Base-by-base conservation (phyloP, 441 rosid species). In the Sinapis alba region DNA sequence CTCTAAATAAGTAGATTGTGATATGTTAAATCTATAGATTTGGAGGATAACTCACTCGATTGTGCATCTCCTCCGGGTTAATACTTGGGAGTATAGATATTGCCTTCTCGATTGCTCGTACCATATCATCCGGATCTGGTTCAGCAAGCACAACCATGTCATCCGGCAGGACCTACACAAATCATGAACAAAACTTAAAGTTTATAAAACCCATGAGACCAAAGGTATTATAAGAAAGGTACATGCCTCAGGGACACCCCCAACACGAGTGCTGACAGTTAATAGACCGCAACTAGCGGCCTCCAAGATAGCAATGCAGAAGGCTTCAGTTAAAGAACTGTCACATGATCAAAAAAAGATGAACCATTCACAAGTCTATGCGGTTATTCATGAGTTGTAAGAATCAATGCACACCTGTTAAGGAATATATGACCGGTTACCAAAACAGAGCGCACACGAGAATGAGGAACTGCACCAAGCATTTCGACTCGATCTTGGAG, bases 261-360 rank as follows among this genome's bases (percentile, higher is more conserved):
- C 99, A 47, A 95, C 98, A 57, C 92, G 91, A 72, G 98, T 91
- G 74, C 99, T 95, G 69, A 95, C 95, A 8, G 99, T 95, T 72
- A 96, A 82, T 67, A 96, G 81, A 73, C 99, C 98, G 71, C 98
- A 93, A 83, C 99, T 96, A 77, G 99, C 97, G 53, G 99, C 98
- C 83, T 96, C 99, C 74, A 96, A 85, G 68, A 93, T 93, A 77
- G 99, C 98, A 79, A 96, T 93, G 91, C 98, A 96, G 83, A 95
- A 96, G 16, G 98, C 99, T 87, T 95, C 97, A 21, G 99, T 96
- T 78, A 96, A 84, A 73, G 98, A 96, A 84, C 98, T 91, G 92
- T 75, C 69, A 75, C 13, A 69, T 64, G 75, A 71, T 71, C 68
- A 62, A 76, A 12, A 16, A 72, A 62, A 61, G 12, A 72, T 71